Conservation (phyloP, 2,329 filamentous ascomycete genomes). For the Clarireedia homoeocarpa region DNA sequence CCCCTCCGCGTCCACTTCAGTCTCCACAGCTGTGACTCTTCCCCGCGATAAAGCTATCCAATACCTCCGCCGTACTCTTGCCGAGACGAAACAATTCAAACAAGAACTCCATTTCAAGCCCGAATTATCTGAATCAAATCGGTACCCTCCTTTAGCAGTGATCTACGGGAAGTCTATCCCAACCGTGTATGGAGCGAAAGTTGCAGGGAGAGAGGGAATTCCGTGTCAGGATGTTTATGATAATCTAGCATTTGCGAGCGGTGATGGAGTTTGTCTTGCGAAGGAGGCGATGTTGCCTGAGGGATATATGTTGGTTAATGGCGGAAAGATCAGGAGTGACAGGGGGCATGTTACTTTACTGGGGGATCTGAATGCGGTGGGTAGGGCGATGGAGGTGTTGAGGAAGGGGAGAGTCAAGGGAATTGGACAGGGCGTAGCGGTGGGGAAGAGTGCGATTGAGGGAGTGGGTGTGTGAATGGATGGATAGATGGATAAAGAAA, state of each 20-base stretch:
- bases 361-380: constrained; percentile 76
- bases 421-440: constrained; percentile 54
- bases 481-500: not conserved
- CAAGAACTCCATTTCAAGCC: constrained; percentile 58
- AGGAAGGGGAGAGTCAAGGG: constrained; percentile 60
- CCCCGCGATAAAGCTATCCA: constrained; percentile 34
- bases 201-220: constrained; percentile 66
- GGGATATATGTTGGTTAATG: constrained; percentile 67
- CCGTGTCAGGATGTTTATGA: constrained; percentile 73
- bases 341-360: constrained; percentile 81
- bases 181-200: constrained; percentile 74
- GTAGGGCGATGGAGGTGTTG: constrained; percentile 63
- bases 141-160: constrained; percentile 73
- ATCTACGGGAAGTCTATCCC: constrained; percentile 84
- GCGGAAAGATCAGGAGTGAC: constrained; percentile 71
- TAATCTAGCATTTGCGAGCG: constrained; percentile 75
- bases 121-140: constrained; percentile 53
- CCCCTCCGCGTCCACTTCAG: constrained; percentile 22
- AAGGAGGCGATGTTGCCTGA: constrained; percentile 76
- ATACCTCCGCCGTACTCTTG: constrained; percentile 71
- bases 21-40: constrained; percentile 28
- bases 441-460: not conserved
- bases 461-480: not conserved
- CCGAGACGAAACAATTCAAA: constrained; percentile 67
- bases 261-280: constrained; percentile 84